These are phyloP conservation scores for Copromyces sp. DNA, from an alignment of 495 filamentous ascomycete genomes.

Conservation along the genomic window DNA sequence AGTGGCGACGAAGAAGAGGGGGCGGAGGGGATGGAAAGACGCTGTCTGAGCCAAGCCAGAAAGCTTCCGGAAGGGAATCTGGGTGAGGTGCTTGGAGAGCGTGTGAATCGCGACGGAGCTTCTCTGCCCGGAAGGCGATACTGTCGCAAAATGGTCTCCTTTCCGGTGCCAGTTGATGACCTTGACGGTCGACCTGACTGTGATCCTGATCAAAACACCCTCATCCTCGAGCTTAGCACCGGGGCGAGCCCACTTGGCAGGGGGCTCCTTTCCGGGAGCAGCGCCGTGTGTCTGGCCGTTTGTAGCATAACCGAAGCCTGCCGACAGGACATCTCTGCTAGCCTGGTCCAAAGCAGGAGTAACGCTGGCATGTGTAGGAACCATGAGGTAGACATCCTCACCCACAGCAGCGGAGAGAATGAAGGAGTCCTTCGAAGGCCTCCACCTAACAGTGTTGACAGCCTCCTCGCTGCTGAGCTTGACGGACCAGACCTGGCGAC, in stretches of 20 bases:
- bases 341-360: conserved; percentile 47
- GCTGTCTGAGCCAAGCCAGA: conserved; percentile 78
- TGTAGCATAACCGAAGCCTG: conserved; percentile 83
- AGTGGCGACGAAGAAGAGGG: conserved; percentile 91
- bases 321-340: conserved; percentile 67
- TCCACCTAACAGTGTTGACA: conserved; percentile 82
- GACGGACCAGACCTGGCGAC: conserved; percentile 77
- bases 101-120: conserved; percentile 93
- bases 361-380: conserved; percentile 42
- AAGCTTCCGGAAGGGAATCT: conserved; percentile 85
- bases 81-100: conserved; percentile 84
- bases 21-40: conserved; percentile 86
- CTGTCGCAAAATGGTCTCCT: conserved; percentile 89
- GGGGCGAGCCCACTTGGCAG: conserved; percentile 76
- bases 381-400: conserved; percentile 74
- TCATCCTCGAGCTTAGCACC: conserved; percentile 59
- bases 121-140: conserved; percentile 67
- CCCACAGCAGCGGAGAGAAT: conserved; percentile 76
- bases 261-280: conserved; percentile 60
- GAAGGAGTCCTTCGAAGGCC: conserved; percentile 68
- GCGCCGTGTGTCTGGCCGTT: conserved; percentile 48
- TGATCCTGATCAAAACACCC: conserved; percentile 66
- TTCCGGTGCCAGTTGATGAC: conserved; percentile 90
- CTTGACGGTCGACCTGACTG: conserved; percentile 75
- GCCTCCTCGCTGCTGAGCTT: conserved; percentile 72